Base-by-base conservation (phyloP, 768 basidiomycete genomes). In the Termitomyces eurrhizus region DNA sequence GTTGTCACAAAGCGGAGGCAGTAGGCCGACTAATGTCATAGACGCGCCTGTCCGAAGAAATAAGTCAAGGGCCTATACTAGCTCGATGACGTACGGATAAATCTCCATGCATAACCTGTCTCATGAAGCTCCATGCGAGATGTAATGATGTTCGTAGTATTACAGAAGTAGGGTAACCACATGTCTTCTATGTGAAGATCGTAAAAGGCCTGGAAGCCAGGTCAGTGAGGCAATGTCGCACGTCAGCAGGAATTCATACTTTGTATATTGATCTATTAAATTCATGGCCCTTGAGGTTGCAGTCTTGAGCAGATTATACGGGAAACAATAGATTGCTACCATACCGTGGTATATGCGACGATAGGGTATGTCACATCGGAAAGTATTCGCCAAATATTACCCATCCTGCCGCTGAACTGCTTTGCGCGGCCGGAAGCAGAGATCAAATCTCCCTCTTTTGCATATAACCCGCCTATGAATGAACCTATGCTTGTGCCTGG, bases 131-230 rank as follows among this genome's bases (percentile, higher is more conserved):
- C 95, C 94, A 98, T 98, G 9, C 88, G 83, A 9, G 94, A 97
- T 49, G 92, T 93, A 56, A 89, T 94, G 72, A 99, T 97, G 67
- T 98, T 98, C 21, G 97, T 96, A 2, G 96, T 93, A 68, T 98
- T 98, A 75, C 95, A 97, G 75, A 96, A 98, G 77, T 86, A 98
- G 4, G 96, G 97, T 7, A 99, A 79, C 97, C 96, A 98, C 92
- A 97, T 96, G 74, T 97, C 95, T 73, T 94, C 91, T 44, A 93
- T 93, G 66, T 98, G 95, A 45, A 95, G 84, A 72, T 93, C 93
- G 66, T 94, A 96, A 71, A 97, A 96, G 18, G 92, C 86, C 84
- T 93, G 68, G 18, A 51, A 55, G 44, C 56, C 33, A 62, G 26
- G 51, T 44, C 45, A 59, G 42, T 8, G 9, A 18, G 16, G 48